phyloP scores from a whole-genome alignment of 139 green algal genomes.

The Eudorina sp. region DNA sequence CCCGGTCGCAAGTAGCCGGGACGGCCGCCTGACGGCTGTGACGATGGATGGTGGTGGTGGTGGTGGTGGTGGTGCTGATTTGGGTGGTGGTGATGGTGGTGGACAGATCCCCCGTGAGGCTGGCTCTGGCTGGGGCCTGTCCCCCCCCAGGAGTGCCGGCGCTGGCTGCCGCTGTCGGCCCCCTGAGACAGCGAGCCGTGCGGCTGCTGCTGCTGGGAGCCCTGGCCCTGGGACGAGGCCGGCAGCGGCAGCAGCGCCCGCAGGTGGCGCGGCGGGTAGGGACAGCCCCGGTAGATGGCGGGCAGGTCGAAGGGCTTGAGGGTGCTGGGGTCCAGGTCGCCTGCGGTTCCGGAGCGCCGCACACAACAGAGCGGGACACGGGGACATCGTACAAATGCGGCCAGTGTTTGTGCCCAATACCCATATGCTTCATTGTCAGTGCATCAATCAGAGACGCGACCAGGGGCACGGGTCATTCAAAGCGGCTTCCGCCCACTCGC shows the following conservation, averaged over 20 bases:
- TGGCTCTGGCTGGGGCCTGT: not conserved
- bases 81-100: not conserved
- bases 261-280: constrained; percentile 41
- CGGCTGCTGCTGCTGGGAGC: not conserved
- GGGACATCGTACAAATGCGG: too few relatives aligned
- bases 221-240: not conserved
- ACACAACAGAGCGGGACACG: not conserved
- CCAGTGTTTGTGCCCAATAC: too few relatives aligned
- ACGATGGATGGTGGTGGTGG: not conserved
- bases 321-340: constrained; percentile 63
- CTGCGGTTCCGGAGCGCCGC: constrained; percentile 40
- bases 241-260: not conserved
- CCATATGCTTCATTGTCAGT: too few relatives aligned
- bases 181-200: not conserved
- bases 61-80: not conserved
- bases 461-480: not conserved
- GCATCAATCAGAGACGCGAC: too few relatives aligned
- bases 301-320: constrained; percentile 67
- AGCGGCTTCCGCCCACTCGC: constrained; percentile 42
- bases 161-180: not conserved
- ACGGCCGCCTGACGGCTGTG: not conserved
- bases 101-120: not conserved
- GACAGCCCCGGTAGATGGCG: constrained; percentile 65
- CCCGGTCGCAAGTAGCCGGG: too few relatives aligned
- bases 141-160: not conserved